Conservation (phyloP, 2,329 filamentous ascomycete genomes). For the Claviceps pazoutovae region DNA sequence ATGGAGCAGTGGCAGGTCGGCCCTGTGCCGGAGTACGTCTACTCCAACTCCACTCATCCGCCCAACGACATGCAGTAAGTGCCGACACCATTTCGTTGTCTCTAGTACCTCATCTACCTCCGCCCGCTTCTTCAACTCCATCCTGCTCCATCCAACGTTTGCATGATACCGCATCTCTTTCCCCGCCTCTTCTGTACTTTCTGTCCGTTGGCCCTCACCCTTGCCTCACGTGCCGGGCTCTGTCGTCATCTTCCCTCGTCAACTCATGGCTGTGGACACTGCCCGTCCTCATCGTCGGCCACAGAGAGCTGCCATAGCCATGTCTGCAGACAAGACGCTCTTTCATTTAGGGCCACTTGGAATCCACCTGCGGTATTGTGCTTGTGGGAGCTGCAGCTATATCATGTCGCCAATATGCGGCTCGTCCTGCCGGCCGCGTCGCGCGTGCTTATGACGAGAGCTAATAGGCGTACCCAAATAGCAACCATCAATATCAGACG, state of each 20-base stretch:
- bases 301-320: neutral
- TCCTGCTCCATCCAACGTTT: slow-evolving; percentile 1
- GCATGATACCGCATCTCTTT: neutral
- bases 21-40: slow-evolving; percentile 46
- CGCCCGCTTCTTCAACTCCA: slow-evolving; percentile 4
- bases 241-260: neutral
- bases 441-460: slow-evolving; percentile 1
- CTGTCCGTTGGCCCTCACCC: neutral
- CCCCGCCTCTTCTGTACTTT: neutral
- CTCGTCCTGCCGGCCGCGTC: neutral
- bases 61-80: slow-evolving; percentile 47
- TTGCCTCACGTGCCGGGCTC: neutral
- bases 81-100: slow-evolving; percentile 20
- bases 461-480: slow-evolving; percentile 17
- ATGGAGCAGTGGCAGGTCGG: slow-evolving; percentile 51
- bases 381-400: neutral
- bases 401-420: neutral
- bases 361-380: neutral
- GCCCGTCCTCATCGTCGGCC: neutral
- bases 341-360: neutral
- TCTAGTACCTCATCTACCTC: slow-evolving; percentile 13
- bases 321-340: neutral
- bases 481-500: slow-evolving; percentile 35
- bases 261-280: neutral
- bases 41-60: slow-evolving; percentile 39